Base-by-base conservation (phyloP, 148 eudicot species). In the Arbutus unedo region DNA sequence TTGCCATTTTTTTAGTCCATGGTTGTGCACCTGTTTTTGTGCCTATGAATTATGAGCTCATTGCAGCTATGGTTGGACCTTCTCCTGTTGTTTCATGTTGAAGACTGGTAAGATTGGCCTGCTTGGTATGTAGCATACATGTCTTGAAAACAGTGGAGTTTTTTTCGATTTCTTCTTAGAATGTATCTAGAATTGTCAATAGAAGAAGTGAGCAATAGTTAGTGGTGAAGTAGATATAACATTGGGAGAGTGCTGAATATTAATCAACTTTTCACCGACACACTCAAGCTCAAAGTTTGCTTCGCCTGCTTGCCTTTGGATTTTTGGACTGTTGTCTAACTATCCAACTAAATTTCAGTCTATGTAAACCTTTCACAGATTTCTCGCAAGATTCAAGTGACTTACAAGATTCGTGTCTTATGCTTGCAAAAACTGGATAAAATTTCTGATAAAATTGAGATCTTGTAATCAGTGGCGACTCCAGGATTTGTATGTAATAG, bases 1-100 rank as follows among this genome's bases (percentile, higher is more conserved):
- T 57, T 31, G 31, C 8, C 19, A 15, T 48, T 55, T 72, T 68
- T 73, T 67, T 18, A 23, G 44, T 59, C 55, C 79, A 31, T 79
- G 23, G 55, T n/a, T 81, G 71, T 62, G 51, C 50, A 18, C 78
- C 53, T 72, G 68, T 48, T 64, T 48, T 10, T 23, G 45, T 79
- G 55, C 6, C 11, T 21, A 47, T 64, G 13, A n/a, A 56, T 62
- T 53, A 54, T 10, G 57, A 43, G 77, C 53, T 70, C 68, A 3
- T 19, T 53, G 44, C 18, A 49, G 72, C 41, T 62, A 19, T 43
- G 66, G 48, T 56, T 78, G 43, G 66, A 19, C 44, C 45, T 21
- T 21, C 13, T 5, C 50, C 16, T 45, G 51, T n/a, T 73, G 71
- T 66, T 66, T 25, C 43, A 25, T 66, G 71, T 66, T 11, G 71